Evolutionary conservation across 2,329 filamentous ascomycete genomes (phyloP), one percentile per base, ranked within the genome.

Genomic region (Aspergillus cejpii): DNA sequence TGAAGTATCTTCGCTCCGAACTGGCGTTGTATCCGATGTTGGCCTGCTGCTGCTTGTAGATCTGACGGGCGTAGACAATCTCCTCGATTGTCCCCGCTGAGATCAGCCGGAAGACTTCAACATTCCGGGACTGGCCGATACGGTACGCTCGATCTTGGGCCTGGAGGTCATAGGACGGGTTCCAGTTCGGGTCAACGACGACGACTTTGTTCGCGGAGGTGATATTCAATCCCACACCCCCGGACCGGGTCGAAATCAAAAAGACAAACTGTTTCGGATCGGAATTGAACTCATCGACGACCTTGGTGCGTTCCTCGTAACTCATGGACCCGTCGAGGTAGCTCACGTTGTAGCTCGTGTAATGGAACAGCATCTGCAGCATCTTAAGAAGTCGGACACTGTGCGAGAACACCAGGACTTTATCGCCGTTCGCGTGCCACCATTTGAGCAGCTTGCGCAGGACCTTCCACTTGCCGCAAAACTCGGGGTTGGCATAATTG

Each of bases 11-110:
- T 3, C 92, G 82, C 66, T 98, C 92, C 4, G 83, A 85, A 0
- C 87, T 94, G 0, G 92, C 92, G 26, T 84, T 94, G 66, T 98
- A 97, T 1, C 87, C 92, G 47, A 98, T 97, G 59, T 96, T 97
- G 20, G 92, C 91, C 69, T 97, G 92, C 60, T 98, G 92, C 62
- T 98, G 92, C 66, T 98, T 98, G 75, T 98, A 98, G 29, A 98
- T 92, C 59, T 98, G 92, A 5, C 92, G 79, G 0, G 91, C 92
- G 58, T 98, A 98, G 6, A 97, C 88, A 43, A 96, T 92, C 65
- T 98, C 92, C 62, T 98, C 92, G 12, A 98, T 88, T 0, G 92
- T 97, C 0, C 92, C 92, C 1, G 87, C 82, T 1, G 86, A 91
- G 14, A 98, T 81, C 1, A 98, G 78, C 3, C 92, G 83, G 63